Percentiles rank a stretch among this genome's conserved stretches.
Conservation (phyloP, 2,329 filamentous ascomycete species). For the Juglanconis sp. region DNA sequence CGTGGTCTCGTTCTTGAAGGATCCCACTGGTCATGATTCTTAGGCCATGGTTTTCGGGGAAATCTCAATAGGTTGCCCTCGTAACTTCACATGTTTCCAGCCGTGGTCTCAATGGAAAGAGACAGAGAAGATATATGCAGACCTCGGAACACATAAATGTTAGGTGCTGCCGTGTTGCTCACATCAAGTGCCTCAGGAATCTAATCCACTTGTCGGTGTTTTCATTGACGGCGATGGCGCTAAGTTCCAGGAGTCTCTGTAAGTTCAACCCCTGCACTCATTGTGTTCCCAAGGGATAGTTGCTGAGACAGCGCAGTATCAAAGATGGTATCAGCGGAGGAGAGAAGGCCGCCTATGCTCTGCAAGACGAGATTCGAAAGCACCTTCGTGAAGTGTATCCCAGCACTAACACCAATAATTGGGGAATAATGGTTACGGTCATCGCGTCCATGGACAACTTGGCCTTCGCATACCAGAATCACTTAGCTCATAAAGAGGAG, state of each 20-base stretch:
- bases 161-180: neutral
- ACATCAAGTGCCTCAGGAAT: neutral
- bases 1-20: too few species aligned
- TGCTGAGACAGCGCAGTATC: neutral
- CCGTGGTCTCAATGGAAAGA: neutral
- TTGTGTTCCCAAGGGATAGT: too few species aligned
- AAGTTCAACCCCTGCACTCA: neutral
- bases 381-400: neutral
- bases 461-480: neutral
- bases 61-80: too few species aligned
- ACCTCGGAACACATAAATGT: neutral
- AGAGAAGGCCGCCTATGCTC: neutral
- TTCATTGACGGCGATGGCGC: slow-evolving; percentile 1
- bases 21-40: too few species aligned
- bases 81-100: too few species aligned
- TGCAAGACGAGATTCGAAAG: neutral
- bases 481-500: neutral
- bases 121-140: too few species aligned
- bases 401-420: neutral
- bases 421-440: neutral
- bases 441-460: neutral
- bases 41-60: too few species aligned
- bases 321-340: neutral
- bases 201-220: neutral
- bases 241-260: neutral